Base-by-base conservation (phyloP, 164 flowering plant species). In the Vitis riparia region DNA sequence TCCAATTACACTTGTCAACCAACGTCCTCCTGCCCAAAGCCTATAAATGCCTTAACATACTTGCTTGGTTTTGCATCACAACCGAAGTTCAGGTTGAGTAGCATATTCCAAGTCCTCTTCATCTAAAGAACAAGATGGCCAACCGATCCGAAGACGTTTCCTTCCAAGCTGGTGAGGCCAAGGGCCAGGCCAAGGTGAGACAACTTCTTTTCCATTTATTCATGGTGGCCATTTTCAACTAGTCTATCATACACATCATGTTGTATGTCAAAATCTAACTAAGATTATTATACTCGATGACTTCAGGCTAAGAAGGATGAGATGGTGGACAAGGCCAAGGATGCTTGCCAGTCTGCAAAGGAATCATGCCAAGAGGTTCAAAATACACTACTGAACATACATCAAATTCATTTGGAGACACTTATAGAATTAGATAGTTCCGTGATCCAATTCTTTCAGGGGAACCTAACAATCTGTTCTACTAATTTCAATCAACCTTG, bases 161-260 rank as follows among this genome's bases (percentile, higher is more conserved):
- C 58, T 65, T 27, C 68, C 37, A 65, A 52, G 59, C 58, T 52
- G 68, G 68, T 27, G 68, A 65, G 23, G 19, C 68, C 47, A 65
- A 65, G 51, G 68, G 68, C 68, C 68, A 65, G 2, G 58, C 68
- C 14, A 57, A 51, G 56, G 56, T 65, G 12, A 14, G 29, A 8
- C 9, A 5, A n/a, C 19, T 51, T 29, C 32, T 32, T 19, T 65
- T 29, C 27, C 12, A 27, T 15, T 2, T 1, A 29, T 10, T 1
- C 29, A 12, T 17, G 27, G 27, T 23, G 27, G 27, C 27, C 27
- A 23, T 23, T 23, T 23, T 23, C 27, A 23, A 23, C 1, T 23
- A 23, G 27, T 51, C 11, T 19, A 5, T 11, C 37, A 23, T 9
- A 14, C 62, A 23, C 13, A 14, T 12, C 9, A 5, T 56, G 8